Conservation (phyloP, 2,329 filamentous ascomycete species). For the Epichloe baconii region DNA sequence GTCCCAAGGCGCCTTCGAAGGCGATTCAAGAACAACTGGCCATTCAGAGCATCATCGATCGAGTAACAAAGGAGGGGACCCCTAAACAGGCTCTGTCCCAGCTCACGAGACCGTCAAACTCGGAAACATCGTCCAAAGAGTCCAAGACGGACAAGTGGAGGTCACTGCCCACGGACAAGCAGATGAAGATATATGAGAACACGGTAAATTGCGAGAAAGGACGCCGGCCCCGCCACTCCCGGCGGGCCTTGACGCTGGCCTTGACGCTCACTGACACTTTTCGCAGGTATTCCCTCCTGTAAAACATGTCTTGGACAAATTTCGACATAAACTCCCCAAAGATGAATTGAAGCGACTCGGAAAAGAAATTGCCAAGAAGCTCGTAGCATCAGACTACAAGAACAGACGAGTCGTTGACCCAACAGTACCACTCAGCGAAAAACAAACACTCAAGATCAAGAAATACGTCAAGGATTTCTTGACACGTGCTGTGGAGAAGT, state of each 20-base stretch:
- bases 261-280: background rate
- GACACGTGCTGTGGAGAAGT: slow-evolving; percentile 73
- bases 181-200: slow-evolving; percentile 90
- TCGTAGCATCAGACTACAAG: slow-evolving; percentile 86
- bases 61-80: slow-evolving; percentile 55
- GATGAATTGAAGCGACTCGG: slow-evolving; percentile 55
- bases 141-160: slow-evolving; percentile 60
- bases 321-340: slow-evolving; percentile 72
- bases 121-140: slow-evolving; percentile 40
- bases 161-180: slow-evolving; percentile 61
- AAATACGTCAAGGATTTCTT: slow-evolving; percentile 75
- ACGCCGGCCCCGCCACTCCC: too few species aligned
- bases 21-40: slow-evolving; percentile 52
- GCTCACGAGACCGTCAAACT: slow-evolving; percentile 44
- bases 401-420: slow-evolving; percentile 77
- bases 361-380: slow-evolving; percentile 67
- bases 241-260: too few species aligned
- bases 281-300: slow-evolving; percentile 68
- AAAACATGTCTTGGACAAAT: slow-evolving; percentile 76
- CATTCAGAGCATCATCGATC: slow-evolving; percentile 75
- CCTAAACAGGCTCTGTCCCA: slow-evolving; percentile 43
- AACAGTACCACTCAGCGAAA: slow-evolving; percentile 53
- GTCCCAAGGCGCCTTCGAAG: slow-evolving; percentile 52
- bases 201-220: slow-evolving; percentile 47
- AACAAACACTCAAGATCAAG: slow-evolving; percentile 72